Base-by-base conservation (phyloP, 768 basidiomycete species). In the Tricholoma sp. region DNA sequence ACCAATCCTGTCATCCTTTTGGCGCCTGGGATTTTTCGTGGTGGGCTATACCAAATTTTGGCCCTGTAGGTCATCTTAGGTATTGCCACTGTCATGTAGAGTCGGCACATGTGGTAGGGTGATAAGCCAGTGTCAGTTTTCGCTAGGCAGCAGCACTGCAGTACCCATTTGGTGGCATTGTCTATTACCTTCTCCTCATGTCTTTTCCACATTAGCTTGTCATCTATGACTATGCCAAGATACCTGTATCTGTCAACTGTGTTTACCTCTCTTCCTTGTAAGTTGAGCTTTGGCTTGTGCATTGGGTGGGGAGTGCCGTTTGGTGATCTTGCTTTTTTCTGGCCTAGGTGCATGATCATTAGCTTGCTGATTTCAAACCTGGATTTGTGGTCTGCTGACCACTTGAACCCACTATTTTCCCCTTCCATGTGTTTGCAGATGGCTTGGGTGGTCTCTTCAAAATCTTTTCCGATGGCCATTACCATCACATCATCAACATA, bases 331-430 rank as follows among this genome's bases (percentile, higher is more conserved):
- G 37, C 6, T 16, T 11, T 39, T 6, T 39, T 39, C 14, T 39
- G 37, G 3, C 37, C 37, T n/a, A 39, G 37, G 14, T 39, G 14
- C 10, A 39, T 39, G 16, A 16, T n/a, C 16, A n/a, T 12, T n/a
- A 39, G 37, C 16, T 39, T 39, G 37, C 37, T 39, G 6, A 39
- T 39, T 39, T 39, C 6, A 6, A 39, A 12, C 14, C 14, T 39
- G 6, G 37, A 39, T 5, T 71, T 69, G 58, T 72, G 72, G 18
- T 41, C 39, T 18, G 39, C 39, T 18, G 39, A 59, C 69, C 68
- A 72, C 0, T 62, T 32, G 8, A 24, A 63, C 0, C 57, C 63
- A 0, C 70, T 64, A 0, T 41, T 16, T 34, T 34, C 3, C 7
- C 22, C 55, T 57, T 50, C 65, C 63, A 12, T 60, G 4, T 34